Percentiles rank a stretch among this genome's conserved stretches.
Evolutionary conservation across 805 yeast species (phyloP).

Genomic region (Saccharomyces mikatae): DNA sequence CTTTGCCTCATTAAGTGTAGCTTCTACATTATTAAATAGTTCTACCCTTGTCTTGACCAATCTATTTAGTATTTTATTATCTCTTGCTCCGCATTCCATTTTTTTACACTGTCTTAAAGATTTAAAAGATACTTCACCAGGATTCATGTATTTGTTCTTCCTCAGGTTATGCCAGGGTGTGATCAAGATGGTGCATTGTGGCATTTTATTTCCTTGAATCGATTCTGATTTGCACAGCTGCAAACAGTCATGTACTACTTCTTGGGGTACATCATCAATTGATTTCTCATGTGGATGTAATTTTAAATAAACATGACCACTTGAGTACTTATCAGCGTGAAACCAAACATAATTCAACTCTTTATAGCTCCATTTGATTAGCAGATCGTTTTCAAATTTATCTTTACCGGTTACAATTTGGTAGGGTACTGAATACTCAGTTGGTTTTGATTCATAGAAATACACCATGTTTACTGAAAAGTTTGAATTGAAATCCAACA

Average conservation of each 20-base stretch:
- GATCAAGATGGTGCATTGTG: constrained; percentile 56
- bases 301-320: constrained; percentile 70
- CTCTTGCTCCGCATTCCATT: constrained; percentile 45
- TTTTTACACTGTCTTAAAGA: constrained; percentile 47
- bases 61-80: constrained; percentile 52
- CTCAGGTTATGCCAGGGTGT: constrained; percentile 68
- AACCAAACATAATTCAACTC: constrained; percentile 59
- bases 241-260: constrained; percentile 47
- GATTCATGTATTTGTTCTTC: constrained; percentile 64
- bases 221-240: constrained; percentile 74
- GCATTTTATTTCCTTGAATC: constrained; percentile 63
- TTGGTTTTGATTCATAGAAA: constrained; percentile 21
- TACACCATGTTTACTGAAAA: constrained; percentile 18
- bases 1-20: constrained; percentile 23
- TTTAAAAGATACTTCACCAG: constrained; percentile 71
- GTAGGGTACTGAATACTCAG: constrained; percentile 12
- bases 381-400: constrained; percentile 56
- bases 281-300: constrained; percentile 38
- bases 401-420: constrained; percentile 54
- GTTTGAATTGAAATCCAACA: background rate
- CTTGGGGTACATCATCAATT: constrained; percentile 44
- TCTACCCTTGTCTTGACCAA: constrained; percentile 60
- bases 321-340: constrained; percentile 67
- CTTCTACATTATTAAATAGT: constrained; percentile 28
- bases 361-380: constrained; percentile 56